Evolutionary conservation across 306 rosid genomes (phyloP).

Genomic region (Gleditsia sinensis): DNA sequence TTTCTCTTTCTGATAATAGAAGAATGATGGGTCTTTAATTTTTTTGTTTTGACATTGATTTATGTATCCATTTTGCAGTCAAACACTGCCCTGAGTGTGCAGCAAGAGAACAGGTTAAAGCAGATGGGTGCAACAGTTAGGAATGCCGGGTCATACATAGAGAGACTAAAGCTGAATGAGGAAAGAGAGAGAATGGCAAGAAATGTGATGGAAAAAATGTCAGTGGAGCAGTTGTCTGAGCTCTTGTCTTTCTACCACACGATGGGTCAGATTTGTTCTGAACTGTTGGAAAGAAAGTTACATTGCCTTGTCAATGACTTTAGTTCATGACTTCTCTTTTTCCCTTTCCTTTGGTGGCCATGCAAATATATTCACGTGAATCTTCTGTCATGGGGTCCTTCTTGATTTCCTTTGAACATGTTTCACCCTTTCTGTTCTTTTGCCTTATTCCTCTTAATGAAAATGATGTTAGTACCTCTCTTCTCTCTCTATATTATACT

Average conservation of each 20-base stretch:
- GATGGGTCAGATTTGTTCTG: slow-evolving; percentile 82
- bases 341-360: slow-evolving; percentile 17
- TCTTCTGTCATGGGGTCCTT: background rate
- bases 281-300: slow-evolving; percentile 66
- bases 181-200: slow-evolving; percentile 68
- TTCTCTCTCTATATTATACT: too few species aligned
- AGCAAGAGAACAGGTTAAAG: slow-evolving; percentile 84
- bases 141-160: slow-evolving; percentile 71
- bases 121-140: slow-evolving; percentile 99
- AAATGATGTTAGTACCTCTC: background rate
- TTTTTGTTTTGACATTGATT: background rate
- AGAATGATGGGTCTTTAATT: too few species aligned
- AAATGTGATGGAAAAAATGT: slow-evolving; percentile 77
- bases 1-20: too few species aligned
- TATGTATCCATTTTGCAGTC: slow-evolving; percentile 52
- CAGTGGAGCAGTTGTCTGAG: slow-evolving; percentile 72
- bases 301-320: slow-evolving; percentile 49
- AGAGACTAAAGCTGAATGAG: slow-evolving; percentile 65
- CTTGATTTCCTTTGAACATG: background rate
- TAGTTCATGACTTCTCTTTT: slow-evolving; percentile 6
- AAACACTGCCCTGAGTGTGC: slow-evolving; percentile 76
- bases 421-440: background rate
- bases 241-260: slow-evolving; percentile 78
- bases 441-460: background rate
- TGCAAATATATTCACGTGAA: slow-evolving; percentile 34